These are phyloP conservation scores for Neurospora africana DNA, from an alignment of 495 filamentous ascomycete species.

Conservation along the genomic window DNA sequence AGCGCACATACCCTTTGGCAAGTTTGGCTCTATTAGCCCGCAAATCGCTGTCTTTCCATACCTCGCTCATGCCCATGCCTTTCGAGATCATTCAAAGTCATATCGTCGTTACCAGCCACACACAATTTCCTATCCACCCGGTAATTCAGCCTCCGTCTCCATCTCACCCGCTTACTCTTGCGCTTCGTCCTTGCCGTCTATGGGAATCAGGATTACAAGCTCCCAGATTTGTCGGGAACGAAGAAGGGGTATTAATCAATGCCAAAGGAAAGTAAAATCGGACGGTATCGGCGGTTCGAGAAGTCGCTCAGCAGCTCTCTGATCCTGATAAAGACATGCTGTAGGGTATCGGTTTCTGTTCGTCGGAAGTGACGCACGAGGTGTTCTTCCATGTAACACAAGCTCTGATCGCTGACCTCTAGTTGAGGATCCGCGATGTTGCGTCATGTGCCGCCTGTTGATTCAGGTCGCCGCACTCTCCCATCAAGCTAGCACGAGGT, in stretches of 20 bases:
- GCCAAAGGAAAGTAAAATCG: background rate
- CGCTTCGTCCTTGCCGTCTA: background rate
- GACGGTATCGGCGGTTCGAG: background rate
- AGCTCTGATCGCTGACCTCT: background rate
- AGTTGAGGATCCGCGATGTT: background rate
- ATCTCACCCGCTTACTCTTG: slow-evolving; percentile 1
- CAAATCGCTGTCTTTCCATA: background rate
- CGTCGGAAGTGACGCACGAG: background rate
- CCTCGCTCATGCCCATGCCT: background rate
- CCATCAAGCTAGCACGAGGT: background rate
- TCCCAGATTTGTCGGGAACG: background rate
- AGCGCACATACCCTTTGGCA: background rate
- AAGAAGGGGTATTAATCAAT: slow-evolving; percentile 1
- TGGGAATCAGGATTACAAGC: background rate
- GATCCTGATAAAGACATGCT: background rate
- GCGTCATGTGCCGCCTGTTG: background rate
- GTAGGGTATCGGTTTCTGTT: background rate
- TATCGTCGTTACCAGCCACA: slow-evolving; percentile 1
- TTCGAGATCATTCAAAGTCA: background rate
- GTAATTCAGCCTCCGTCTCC: background rate
- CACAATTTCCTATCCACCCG: slow-evolving; percentile 1
- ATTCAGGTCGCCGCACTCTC: background rate
- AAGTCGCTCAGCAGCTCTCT: background rate
- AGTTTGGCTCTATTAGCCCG: background rate
- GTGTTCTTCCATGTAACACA: background rate